Evolutionary conservation across 176 grass and related monocot species (phyloP).

Genomic region (Cenchrus fungigraminus): DNA sequence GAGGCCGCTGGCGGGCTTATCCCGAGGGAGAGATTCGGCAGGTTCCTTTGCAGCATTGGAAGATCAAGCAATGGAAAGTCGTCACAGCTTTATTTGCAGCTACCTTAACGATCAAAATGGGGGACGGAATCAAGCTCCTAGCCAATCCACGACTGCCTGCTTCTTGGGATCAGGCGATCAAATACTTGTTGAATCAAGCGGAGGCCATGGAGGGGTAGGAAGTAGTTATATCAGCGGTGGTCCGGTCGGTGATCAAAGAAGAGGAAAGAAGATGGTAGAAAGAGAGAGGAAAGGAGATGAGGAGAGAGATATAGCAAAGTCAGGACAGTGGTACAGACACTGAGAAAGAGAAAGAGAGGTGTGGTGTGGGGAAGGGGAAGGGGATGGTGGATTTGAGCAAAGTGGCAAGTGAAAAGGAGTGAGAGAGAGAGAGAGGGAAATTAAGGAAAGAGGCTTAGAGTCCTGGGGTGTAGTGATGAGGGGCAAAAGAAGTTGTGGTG

Average conservation of each 20-base stretch:
- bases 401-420: constrained; percentile 61
- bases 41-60: constrained; percentile 57
- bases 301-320: constrained; percentile 35
- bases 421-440: constrained; percentile 16
- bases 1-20: constrained; percentile 65
- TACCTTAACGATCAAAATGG: constrained; percentile 28
- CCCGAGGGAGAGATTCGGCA: constrained; percentile 75
- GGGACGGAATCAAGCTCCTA: neutral
- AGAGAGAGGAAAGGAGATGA: constrained; percentile 29
- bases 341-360: constrained; percentile 55
- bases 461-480: constrained; percentile 55
- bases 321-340: constrained; percentile 49
- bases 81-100: neutral
- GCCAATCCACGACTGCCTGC: neutral
- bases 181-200: constrained; percentile 11
- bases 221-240: constrained; percentile 27
- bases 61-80: constrained; percentile 9
- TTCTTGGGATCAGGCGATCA: constrained; percentile 24
- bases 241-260: constrained; percentile 45
- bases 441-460: constrained; percentile 37
- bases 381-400: constrained; percentile 48
- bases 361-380: neutral
- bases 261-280: constrained; percentile 44
- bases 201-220: constrained; percentile 4
- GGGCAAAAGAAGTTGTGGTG: constrained; percentile 56